phyloP scores from a whole-genome alignment of 176 grass and related monocot genomes.

The Rhynchospora tenuis region DNA sequence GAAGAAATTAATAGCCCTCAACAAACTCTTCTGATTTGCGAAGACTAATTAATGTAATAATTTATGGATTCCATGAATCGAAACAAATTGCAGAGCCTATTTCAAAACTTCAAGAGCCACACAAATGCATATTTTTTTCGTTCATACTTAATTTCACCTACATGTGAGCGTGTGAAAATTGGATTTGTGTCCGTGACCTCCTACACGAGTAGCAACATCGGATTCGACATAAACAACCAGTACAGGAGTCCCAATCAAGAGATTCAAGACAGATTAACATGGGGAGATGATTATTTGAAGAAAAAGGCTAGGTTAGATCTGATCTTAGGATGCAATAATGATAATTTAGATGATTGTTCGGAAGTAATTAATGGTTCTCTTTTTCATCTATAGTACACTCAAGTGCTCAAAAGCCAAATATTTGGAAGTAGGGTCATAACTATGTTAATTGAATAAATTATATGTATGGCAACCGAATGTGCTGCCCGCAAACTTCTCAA shows the following conservation, averaged over 20 bases:
- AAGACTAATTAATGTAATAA: too few relatives aligned
- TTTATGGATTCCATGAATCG: too few relatives aligned
- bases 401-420: neutral
- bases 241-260: neutral
- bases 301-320: neutral
- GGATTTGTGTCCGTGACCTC: neutral
- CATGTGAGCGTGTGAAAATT: neutral
- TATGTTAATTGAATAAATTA: too few relatives aligned
- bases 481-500: too few relatives aligned
- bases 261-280: neutral
- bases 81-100: neutral
- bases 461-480: too few relatives aligned
- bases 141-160: neutral
- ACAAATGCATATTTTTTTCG: neutral
- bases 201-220: neutral
- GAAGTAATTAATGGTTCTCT: neutral
- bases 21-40: too few relatives aligned
- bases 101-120: neutral
- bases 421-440: too few relatives aligned
- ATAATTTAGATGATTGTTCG: neutral
- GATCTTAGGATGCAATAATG: neutral
- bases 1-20: too few relatives aligned
- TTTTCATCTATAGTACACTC: neutral
- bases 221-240: neutral
- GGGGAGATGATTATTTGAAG: neutral